A percentile compares a stretch with the other conserved stretches of the same genome.
Evolutionary conservation across 345 rosid species (phyloP).

Genomic region (Excoecaria cochinchinensis): DNA sequence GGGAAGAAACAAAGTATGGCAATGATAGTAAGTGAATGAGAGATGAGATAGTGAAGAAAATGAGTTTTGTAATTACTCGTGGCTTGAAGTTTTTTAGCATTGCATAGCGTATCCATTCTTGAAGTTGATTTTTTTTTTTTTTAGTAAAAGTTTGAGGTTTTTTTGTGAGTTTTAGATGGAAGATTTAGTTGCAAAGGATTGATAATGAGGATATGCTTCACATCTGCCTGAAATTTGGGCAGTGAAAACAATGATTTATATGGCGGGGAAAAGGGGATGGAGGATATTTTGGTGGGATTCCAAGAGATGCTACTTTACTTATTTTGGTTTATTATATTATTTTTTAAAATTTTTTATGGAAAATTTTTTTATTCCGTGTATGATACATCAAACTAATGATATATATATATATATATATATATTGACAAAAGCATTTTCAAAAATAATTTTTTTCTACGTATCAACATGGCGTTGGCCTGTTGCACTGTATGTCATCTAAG

Average conservation of each 20-base stretch:
- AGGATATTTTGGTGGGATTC: constrained; percentile 24
- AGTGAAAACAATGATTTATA: constrained; percentile 15
- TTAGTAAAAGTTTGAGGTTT: background rate
- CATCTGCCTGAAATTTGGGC: constrained; percentile 4
- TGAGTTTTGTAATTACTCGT: background rate
- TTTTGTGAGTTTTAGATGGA: background rate
- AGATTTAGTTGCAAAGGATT: background rate
- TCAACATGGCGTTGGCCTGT: too few species aligned
- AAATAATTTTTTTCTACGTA: too few species aligned
- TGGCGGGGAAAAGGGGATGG: constrained; percentile 9
- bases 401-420: too few species aligned
- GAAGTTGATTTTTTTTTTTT: background rate
- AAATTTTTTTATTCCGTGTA: too few species aligned
- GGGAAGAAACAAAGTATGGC: constrained; percentile 18
- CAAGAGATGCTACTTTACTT: constrained; percentile 12
- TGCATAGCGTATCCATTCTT: constrained; percentile 17
- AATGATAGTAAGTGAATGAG: constrained; percentile 17
- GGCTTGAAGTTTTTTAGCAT: constrained; percentile 21
- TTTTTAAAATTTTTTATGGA: background rate
- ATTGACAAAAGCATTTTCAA: too few species aligned
- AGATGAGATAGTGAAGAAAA: constrained; percentile 20
- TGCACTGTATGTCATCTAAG: too few species aligned
- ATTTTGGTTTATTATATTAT: too few species aligned
- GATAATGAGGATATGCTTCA: background rate
- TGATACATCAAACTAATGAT: too few species aligned